These are phyloP conservation scores for Wickerhamomyces mucosus DNA, from an alignment of 805 yeast species.

Conservation along the genomic window DNA sequence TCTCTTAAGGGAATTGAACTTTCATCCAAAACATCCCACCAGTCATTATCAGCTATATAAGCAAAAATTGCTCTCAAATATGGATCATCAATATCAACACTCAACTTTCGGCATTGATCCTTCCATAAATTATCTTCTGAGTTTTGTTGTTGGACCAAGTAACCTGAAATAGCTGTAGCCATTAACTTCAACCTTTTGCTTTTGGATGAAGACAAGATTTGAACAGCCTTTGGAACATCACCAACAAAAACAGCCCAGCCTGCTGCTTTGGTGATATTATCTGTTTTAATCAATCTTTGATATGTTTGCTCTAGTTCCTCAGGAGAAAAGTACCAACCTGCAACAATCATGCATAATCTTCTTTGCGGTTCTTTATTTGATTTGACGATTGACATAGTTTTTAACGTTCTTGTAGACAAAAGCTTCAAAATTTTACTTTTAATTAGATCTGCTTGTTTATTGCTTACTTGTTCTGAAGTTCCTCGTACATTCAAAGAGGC, in stretches of 20 bases:
- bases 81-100: constrained; percentile 84
- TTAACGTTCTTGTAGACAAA: constrained; percentile 20
- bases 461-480: constrained; percentile 26
- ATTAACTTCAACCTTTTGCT: constrained; percentile 65
- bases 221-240: constrained; percentile 71
- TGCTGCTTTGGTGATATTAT: constrained; percentile 81
- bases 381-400: constrained; percentile 22
- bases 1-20: constrained; percentile 81
- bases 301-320: constrained; percentile 67
- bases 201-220: constrained; percentile 65
- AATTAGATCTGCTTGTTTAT: constrained; percentile 10
- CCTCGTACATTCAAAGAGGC: constrained; percentile 41
- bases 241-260: constrained; percentile 97
- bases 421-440: constrained; percentile 24
- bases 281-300: constrained; percentile 41
- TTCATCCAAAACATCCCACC: constrained; percentile 95
- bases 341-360: constrained; percentile 67
- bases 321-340: constrained; percentile 84
- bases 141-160: constrained; percentile 49
- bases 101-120: constrained; percentile 81
- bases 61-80: constrained; percentile 89
- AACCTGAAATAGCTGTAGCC: constrained; percentile 92
- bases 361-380: constrained; percentile 56
- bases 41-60: constrained; percentile 84
- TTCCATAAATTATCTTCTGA: constrained; percentile 57